Base-by-base conservation (phyloP, 805 yeast genomes). In the Kodamaea hsintzibuensis region DNA sequence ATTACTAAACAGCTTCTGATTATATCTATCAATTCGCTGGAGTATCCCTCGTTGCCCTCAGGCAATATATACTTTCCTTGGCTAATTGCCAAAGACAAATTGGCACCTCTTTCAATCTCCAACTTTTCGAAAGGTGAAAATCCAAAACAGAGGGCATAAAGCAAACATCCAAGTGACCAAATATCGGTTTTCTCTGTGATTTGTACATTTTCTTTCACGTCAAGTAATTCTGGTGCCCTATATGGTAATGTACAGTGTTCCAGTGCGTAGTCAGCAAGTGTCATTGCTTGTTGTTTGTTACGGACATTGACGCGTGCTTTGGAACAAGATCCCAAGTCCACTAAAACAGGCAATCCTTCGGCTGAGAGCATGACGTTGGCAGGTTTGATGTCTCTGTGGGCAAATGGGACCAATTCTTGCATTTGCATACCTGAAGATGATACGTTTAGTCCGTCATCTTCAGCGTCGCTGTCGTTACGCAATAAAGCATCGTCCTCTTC, bases 141-240 rank as follows among this genome's bases (percentile, higher is more conserved):
- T 0, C 88, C 87, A 71, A 88, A 92, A 68, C 93, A 77, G 59
- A 89, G 71, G 0, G 91, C 83, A 68, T 89, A 92, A 14, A 91
- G 66, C 1, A 91, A 76, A 64, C 97, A 91, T 0, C 98, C 98
- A 27, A 92, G 69, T 2, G 96, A 87, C 98, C 98, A 92, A 22
- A 93, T 82, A 68, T 92, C 98, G 3, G 88, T 85, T 55, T 82
- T 81, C 62, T 89, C 96, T 57, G 85, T 84, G 45, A 92, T 76
- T 5, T 69, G 69, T n/a, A 82, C 68, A 42, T 87, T 86, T 0
- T 89, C 80, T 44, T 82, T 82, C 39, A 91, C 87, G 63, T 91
- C 93, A 54, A 92, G 71, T 46, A 93, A 74, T 65, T 92, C 98
- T 0, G 98, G 98, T 0, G 98, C 96, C 42, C 96, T 75, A 67